Evolutionary conservation across 2,329 filamentous ascomycete genomes (phyloP), one percentile per base, ranked within the genome.

Genomic region (Pseudogymnoascus sp.): DNA sequence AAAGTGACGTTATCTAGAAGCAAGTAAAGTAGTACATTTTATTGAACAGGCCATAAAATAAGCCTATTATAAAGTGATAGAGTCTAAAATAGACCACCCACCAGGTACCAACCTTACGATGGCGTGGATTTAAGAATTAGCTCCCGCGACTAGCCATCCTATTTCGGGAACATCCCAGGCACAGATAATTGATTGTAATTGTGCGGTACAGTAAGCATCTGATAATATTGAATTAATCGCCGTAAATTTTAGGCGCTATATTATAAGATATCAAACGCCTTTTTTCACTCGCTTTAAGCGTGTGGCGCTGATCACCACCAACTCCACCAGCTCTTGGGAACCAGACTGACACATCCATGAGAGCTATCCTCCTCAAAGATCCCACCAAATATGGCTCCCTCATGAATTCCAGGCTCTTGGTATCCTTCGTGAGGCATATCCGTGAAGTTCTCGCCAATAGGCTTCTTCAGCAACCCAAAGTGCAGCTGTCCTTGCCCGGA

Each of bases 391-490:
- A 82, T 74, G 38, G 83, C 67, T 1, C 80, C 81, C 70, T 84
- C 81, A 66, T 82, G 69, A 61, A 83, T 78, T 22, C 73, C 75
- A 8, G 72, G 65, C 63, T 75, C 73, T 69, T 84, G 81, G 65
- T 74, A 76, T 4, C 79, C 81, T 38, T 75, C 68, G 68, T 77
- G 77, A 47, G 75, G 75, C 38, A 82, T 74, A 66, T 83, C 77
- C 65, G 60, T 79, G 75, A 57, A 79, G 76, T 61, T 61, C 11
- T 63, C 63, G n/a, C 68, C 65, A 6, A 65, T 67, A 5, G 81
- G 78, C 76, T 86, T 86, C 78, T 86, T 86, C 62, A 87, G 74
- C 1, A 86, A 69, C 36, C 84, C 84, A 59, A 86, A 79, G 69
- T 87, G 84, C 70, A 79, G 85, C 69, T 86, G 82, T 20, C 84